Base-by-base conservation (phyloP, 2,329 filamentous ascomycete genomes). In the Aphanoascus verrucosus region DNA sequence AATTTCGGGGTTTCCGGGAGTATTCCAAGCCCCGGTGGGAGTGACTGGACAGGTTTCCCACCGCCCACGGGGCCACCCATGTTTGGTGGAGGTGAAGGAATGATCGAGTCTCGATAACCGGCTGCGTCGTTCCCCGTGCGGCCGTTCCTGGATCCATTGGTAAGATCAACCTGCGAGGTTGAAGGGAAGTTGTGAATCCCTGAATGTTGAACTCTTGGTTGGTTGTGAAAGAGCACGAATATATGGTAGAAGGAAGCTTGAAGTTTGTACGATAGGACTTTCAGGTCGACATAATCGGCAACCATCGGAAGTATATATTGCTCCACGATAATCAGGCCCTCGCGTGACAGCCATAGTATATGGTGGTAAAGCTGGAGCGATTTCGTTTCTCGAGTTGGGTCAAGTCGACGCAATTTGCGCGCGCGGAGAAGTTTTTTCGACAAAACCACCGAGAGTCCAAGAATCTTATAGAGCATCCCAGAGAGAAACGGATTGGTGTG, bases 221-320 rank as follows among this genome's bases (percentile, higher is more conserved):
- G 82, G 69, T 96, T 96, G 73, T 96, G 88, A 65, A 96, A 97
- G 11, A 97, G 79, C 52, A 94, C 93, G 67, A 95, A 95, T 60
- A 98, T 88, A 72, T 98, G 91, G 63, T 94, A 93, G 66, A 97
- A 94, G 17, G 88, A 94, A 14, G 93, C 93, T 56, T 88, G 84
- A 12, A 98, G 78, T 70, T 97, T 98, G 67, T 88, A 88, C 17
- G 87, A 84, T 58, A 98, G 78, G 43, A 97, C 90, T 64, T 89
- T 90, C 54, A 95, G 81, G 67, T 94, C 90, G 64, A 76, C 82
- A 70, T 83, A 88, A 63, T 81, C 84, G 60, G 78, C 83, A 53
- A 88, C 86, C 79, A 85, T 87, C 41, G 91, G 93, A 17, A 97
- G 74, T 45, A 98, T 83, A 66, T 91, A 93, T 48, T 79, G 74